These are phyloP conservation scores for Adenanthera pavonina DNA, from an alignment of 306 rosid species.

Conservation along the genomic window DNA sequence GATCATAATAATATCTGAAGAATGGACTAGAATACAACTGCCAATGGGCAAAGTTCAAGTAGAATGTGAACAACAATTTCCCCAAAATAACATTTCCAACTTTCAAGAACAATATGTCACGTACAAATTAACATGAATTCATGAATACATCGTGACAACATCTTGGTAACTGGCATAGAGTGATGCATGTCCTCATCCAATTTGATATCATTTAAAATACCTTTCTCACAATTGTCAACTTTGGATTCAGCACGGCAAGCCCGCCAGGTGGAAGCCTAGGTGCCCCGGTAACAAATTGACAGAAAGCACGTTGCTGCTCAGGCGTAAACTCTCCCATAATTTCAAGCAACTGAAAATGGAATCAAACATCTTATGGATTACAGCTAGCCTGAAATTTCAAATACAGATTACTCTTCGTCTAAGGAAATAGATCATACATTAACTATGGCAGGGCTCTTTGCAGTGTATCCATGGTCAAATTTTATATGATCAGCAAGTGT, in stretches of 20 bases:
- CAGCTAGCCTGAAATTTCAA: constrained; percentile 16
- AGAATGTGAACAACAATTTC: background rate
- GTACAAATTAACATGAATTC: background rate
- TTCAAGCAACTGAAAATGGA: constrained; percentile 73
- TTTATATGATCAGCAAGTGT: constrained; percentile 93
- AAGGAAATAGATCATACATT: constrained; percentile 60
- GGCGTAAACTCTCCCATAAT: constrained; percentile 95
- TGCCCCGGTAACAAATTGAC: constrained; percentile 98
- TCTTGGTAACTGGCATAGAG: background rate
- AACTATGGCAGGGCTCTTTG: constrained; percentile 94
- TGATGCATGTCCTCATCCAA: background rate
- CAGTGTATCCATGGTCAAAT: constrained; percentile 96
- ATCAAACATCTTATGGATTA: constrained; percentile 39
- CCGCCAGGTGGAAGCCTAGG: constrained; percentile 99
- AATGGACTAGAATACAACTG: background rate
- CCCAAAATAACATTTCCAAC: background rate
- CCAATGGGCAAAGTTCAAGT: background rate
- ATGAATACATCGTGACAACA: background rate
- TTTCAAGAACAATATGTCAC: background rate
- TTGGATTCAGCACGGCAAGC: constrained; percentile 89
- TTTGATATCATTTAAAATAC: constrained; percentile 45
- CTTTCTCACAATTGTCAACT: constrained; percentile 96
- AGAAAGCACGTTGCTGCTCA: constrained; percentile 92
- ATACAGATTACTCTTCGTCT: constrained; percentile 3
- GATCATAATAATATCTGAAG: background rate